phyloP scores from a whole-genome alignment of 306 rosid species.

The Prunus kanzakura region DNA sequence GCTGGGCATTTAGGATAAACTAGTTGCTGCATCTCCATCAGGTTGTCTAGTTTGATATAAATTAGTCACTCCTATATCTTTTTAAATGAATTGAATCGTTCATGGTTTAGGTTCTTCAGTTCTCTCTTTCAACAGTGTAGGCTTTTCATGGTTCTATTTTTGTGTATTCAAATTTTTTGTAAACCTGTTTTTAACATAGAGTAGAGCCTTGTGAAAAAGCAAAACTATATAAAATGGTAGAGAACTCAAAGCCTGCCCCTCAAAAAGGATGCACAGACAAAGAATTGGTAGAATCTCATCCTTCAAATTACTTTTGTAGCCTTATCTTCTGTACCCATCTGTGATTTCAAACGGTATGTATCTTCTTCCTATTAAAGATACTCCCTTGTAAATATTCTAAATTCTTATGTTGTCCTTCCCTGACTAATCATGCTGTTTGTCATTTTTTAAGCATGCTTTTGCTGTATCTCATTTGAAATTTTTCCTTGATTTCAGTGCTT shows the following conservation, averaged over 20 bases:
- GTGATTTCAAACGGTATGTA: background rate
- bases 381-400: background rate
- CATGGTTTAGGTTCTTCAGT: background rate
- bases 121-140: background rate
- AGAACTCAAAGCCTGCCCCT: background rate
- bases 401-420: background rate
- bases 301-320: background rate
- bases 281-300: background rate
- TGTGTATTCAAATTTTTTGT: no score
- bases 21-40: background rate
- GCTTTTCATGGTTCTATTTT: no score
- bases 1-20: background rate
- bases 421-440: background rate
- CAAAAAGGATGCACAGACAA: background rate
- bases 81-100: no score
- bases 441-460: background rate
- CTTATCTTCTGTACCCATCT: background rate
- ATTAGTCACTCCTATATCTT: background rate
- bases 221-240: background rate
- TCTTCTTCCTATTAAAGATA: background rate
- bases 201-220: background rate
- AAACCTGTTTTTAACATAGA: no score
- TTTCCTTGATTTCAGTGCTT: conserved; percentile 51
- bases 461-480: conserved; percentile 6
- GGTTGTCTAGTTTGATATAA: background rate